Conservation (phyloP, 2,329 filamentous ascomycete genomes). For the Emergomyces pasteurianus region DNA sequence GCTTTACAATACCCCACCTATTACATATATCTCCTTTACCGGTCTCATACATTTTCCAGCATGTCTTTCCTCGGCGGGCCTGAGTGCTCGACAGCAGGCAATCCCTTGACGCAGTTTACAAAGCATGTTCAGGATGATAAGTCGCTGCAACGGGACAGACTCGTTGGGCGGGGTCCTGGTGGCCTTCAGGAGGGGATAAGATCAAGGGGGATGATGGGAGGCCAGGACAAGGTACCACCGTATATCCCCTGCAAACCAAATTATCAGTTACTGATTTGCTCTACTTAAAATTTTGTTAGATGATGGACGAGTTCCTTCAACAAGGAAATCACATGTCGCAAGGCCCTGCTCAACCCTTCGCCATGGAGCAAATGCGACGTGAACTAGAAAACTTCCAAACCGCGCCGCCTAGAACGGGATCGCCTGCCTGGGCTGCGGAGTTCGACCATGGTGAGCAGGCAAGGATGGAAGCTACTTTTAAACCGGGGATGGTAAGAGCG, state of each 20-base stretch:
- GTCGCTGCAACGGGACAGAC: conserved; percentile 79
- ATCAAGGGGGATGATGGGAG: conserved; percentile 54
- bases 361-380: conserved; percentile 54
- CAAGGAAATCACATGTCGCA: conserved; percentile 53
- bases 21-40: neutral
- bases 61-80: conserved; percentile 97
- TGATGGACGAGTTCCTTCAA: conserved; percentile 89
- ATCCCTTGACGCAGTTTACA: conserved; percentile 92
- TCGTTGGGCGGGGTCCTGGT: conserved; percentile 62
- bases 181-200: conserved; percentile 66
- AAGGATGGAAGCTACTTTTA: conserved; percentile 60
- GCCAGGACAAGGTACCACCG: conserved; percentile 56
- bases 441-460: conserved; percentile 52
- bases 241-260: neutral
- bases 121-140: conserved; percentile 97
- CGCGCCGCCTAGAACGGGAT: conserved; percentile 39
- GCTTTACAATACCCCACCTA: neutral
- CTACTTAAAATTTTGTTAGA: conserved; percentile 38
- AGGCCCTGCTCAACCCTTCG: conserved; percentile 45
- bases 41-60: conserved; percentile 11
- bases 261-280: neutral
- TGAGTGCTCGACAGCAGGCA: conserved; percentile 92
- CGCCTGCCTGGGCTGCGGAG: conserved; percentile 52
- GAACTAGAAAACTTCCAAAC: conserved; percentile 46
- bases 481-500: conserved; percentile 33